phyloP scores from a whole-genome alignment of 78 protist genomes.

The Abeoforma whisleri region DNA sequence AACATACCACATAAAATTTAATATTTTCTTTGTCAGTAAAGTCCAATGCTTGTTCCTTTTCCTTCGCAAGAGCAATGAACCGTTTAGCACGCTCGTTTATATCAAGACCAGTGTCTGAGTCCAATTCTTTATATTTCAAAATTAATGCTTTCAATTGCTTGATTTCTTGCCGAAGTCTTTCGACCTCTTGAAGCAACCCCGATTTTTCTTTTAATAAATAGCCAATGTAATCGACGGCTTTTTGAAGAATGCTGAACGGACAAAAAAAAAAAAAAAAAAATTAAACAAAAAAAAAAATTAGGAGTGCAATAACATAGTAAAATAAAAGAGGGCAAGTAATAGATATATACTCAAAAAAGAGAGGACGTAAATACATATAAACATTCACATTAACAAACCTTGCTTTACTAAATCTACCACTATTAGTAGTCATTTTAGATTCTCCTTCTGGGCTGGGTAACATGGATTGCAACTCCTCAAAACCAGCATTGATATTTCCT shows the following conservation, averaged over 20 bases:
- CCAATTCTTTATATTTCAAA: slow-evolving; percentile 2
- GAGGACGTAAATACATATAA: too few species aligned
- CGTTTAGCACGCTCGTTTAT: neutral
- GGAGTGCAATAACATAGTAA: too few species aligned
- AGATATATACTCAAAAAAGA: too few species aligned
- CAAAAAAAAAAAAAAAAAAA: too few species aligned
- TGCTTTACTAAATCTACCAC: slow-evolving; percentile 15
- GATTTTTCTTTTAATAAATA: slow-evolving; percentile 15
- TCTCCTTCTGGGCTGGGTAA: neutral
- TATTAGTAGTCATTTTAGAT: neutral
- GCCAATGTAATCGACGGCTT: slow-evolving; percentile 43
- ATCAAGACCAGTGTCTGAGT: neutral
- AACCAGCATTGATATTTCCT: slow-evolving; percentile 24
- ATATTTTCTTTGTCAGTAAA: slow-evolving; percentile 31
- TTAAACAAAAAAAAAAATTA: too few species aligned
- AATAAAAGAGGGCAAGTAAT: too few species aligned
- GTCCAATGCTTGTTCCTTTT: neutral
- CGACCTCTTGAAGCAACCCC: slow-evolving; percentile 12
- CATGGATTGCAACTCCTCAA: slow-evolving; percentile 34
- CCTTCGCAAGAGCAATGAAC: slow-evolving; percentile 5
- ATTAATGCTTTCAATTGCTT: slow-evolving; percentile 23
- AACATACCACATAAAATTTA: slow-evolving; percentile 43
- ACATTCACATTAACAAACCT: too few species aligned
- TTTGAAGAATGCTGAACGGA: neutral
- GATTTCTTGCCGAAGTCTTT: slow-evolving; percentile 38